These are phyloP conservation scores for Ramaria sp. DNA, from an alignment of 768 basidiomycete genomes.

Conservation along the genomic window DNA sequence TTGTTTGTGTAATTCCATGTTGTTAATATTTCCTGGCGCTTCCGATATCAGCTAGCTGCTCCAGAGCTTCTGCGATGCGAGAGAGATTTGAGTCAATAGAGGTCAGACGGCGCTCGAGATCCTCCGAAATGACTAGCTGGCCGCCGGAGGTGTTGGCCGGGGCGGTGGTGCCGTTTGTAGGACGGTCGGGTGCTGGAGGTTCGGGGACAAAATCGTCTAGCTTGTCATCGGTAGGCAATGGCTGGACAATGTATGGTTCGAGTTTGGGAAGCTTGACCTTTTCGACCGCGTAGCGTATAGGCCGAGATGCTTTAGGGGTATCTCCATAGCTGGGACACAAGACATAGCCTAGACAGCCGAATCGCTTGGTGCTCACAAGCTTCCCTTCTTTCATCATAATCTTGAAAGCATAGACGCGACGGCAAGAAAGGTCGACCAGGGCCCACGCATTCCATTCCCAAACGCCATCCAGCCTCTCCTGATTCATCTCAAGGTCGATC, in stretches of 20 bases:
- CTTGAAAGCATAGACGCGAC: conserved; percentile 31
- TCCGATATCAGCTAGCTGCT: conserved; percentile 19
- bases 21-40: background rate
- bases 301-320: conserved; percentile 18
- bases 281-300: conserved; percentile 27
- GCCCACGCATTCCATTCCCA: conserved; percentile 32
- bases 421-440: conserved; percentile 29
- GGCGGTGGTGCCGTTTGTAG: background rate
- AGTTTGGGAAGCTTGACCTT: conserved; percentile 20
- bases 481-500: conserved; percentile 25
- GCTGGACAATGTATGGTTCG: conserved; percentile 13
- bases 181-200: conserved; percentile 9
- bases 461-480: conserved; percentile 18
- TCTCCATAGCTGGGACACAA: conserved; percentile 28
- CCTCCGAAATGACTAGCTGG: conserved; percentile 15
- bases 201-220: conserved; percentile 26
- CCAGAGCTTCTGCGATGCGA: conserved; percentile 27
- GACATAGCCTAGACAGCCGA: conserved; percentile 27
- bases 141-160: background rate
- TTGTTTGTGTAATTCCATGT: no score
- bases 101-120: conserved; percentile 21
- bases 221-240: conserved; percentile 22
- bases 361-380: conserved; percentile 16
- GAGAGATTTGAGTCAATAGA: no score
- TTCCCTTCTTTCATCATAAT: conserved; percentile 23